These are phyloP conservation scores for Heimioporus sp. DNA, from an alignment of 768 basidiomycete genomes.

Conservation along the genomic window DNA sequence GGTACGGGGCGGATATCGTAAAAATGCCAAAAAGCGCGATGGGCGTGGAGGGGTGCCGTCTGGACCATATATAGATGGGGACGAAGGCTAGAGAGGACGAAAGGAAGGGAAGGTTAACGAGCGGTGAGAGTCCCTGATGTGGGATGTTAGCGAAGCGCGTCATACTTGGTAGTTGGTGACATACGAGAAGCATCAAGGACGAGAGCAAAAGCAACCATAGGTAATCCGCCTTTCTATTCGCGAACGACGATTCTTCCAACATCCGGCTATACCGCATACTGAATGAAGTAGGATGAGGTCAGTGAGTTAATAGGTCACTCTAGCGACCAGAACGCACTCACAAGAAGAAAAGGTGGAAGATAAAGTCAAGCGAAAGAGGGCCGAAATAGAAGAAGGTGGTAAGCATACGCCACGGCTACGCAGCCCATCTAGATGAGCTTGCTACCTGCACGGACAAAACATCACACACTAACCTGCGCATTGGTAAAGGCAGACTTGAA, in stretches of 20 bases:
- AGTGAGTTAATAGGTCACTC: not conserved
- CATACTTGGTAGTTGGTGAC: constrained; percentile 16
- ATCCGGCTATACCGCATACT: constrained; percentile 97
- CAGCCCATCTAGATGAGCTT: constrained; percentile 12
- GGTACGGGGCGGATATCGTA: constrained; percentile 93
- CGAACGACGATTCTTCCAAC: constrained; percentile 95
- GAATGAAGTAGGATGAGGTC: not conserved
- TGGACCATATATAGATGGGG: constrained; percentile 96
- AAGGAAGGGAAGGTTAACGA: constrained; percentile 90
- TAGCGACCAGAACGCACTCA: constrained; percentile 40
- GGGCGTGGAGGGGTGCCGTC: constrained; percentile 91
- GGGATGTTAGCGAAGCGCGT: not conserved
- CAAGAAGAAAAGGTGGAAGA: constrained; percentile 99
- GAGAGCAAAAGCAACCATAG: constrained; percentile 91
- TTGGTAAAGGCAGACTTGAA: constrained; percentile 82
- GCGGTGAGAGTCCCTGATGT: constrained; percentile 70
- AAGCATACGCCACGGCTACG: constrained; percentile 79
- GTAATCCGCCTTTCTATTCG: constrained; percentile 89
- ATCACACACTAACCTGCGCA: constrained; percentile 48
- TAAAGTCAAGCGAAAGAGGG: constrained; percentile 86
- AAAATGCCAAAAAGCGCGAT: constrained; percentile 94
- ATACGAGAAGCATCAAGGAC: constrained; percentile 80
- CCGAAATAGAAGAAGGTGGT: constrained; percentile 98
- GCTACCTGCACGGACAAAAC: not conserved
- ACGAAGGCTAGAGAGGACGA: constrained; percentile 92